Base-by-base conservation (phyloP, 768 basidiomycete species). In the Mycena vulgaris region DNA sequence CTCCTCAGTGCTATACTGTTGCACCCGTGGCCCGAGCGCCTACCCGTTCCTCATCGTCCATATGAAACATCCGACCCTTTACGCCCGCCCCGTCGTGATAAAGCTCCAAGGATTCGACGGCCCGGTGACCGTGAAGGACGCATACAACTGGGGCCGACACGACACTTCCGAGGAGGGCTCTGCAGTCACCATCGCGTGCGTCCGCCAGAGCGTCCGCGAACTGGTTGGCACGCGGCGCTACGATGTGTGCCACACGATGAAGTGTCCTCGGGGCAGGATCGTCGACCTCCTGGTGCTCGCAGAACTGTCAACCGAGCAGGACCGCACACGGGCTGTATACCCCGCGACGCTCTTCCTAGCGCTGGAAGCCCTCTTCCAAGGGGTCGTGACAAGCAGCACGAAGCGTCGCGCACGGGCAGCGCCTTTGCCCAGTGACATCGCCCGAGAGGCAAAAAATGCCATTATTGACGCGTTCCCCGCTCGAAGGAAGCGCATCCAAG, bases 21-120 rank as follows among this genome's bases (percentile, higher is more conserved):
- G 39, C 23, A 42, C 66, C 56, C 48, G 57, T 2, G 66, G 66
- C 40, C 37, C 28, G 3, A 4, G 57, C 48, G 57, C 37, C 23
- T 60, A 59, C 49, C 66, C 66, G 23, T 66, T 66, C 39, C 66
- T 66, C 30, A 23, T 66, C 19, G 40, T 66, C 37, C 49, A 35
- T 4, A 30, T 66, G 14, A 14, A 17, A 21, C 39, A 66, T 37
- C 7, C 0, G 14, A 6, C 0, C 23, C 27, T 66, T 21, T 2
- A 16, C 7, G 28, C 16, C 28, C 49, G 30, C 17, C 58, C 48
- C 5, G 30, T 66, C 39, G 9, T 31, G 9, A 14, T 66, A 28
- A 66, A 66, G 27, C 28, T 66, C n/a, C 37, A 40, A 25, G 66
- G 66, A 9, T 64, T 53, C 39, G 66, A 45, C 40, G 65, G 57